Conservation (phyloP, 768 basidiomycete species). For the Serendipita sp. region DNA sequence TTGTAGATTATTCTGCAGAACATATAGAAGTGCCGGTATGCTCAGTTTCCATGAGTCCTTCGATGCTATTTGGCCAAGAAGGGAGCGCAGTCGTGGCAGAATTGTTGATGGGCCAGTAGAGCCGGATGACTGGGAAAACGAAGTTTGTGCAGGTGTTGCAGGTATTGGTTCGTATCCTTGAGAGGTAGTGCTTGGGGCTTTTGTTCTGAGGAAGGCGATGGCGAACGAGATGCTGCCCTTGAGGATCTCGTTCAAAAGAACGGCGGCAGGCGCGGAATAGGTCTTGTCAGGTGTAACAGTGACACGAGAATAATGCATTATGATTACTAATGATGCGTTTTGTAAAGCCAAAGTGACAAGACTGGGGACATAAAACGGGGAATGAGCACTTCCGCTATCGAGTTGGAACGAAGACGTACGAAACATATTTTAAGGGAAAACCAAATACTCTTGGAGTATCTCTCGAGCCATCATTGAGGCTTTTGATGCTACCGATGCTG, state of each 20-base stretch:
- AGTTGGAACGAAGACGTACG: conserved; percentile 30
- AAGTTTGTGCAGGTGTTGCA: conserved; percentile 1
- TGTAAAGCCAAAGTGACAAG: conserved; percentile 78
- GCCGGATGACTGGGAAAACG: not conserved
- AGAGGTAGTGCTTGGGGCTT: conserved; percentile 25
- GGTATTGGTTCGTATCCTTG: conserved; percentile 17
- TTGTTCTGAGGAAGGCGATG: conserved; percentile 54
- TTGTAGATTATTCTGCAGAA: conserved; percentile 90
- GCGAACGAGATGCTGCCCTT: conserved; percentile 77
- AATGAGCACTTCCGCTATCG: conserved; percentile 7
- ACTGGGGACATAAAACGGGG: conserved; percentile 21
- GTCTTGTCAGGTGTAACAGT: conserved; percentile 54
- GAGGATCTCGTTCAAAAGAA: conserved; percentile 84
- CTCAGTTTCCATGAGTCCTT: conserved; percentile 94
- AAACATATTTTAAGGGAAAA: conserved; percentile 63
- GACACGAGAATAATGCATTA: conserved; percentile 93
- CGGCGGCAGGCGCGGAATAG: conserved; percentile 89
- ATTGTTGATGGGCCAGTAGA: conserved; percentile 18
- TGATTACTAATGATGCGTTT: conserved; percentile 77
- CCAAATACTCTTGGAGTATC: conserved; percentile 43
- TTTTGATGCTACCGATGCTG: not conserved
- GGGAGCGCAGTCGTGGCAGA: conserved; percentile 33
- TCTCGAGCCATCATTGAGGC: not conserved
- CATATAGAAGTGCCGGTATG: conserved; percentile 90
- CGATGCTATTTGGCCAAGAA: conserved; percentile 62